A percentile compares a stretch with the other conserved stretches of the same genome.
These are phyloP conservation scores for Chaetomiaceae sp. DNA, from an alignment of 2,329 filamentous ascomycete genomes.

Conservation along the genomic window DNA sequence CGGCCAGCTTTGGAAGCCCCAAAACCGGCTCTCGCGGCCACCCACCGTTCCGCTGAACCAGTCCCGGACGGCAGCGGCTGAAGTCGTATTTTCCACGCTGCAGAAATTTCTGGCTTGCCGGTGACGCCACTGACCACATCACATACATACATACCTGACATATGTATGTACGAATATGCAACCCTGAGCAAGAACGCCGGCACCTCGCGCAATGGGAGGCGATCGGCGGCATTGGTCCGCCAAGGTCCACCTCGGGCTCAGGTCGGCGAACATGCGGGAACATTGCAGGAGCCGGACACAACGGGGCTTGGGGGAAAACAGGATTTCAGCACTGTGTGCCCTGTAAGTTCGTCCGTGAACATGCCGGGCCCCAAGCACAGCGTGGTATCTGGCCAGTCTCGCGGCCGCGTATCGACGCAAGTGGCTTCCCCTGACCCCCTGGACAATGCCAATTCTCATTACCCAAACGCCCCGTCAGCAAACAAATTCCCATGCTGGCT, in stretches of 20 bases:
- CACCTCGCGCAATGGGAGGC: slow-evolving; percentile 2
- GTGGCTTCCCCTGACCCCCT: not conserved
- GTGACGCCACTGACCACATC: slow-evolving; percentile 15
- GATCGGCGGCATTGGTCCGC: not conserved
- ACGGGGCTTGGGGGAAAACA: not conserved
- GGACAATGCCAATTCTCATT: not conserved
- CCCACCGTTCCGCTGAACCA: too few species aligned
- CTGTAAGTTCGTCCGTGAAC: not conserved
- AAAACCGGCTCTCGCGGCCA: too few species aligned
- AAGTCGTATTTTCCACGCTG: not conserved
- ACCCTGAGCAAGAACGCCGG: slow-evolving; percentile 11
- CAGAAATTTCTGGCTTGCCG: not conserved
- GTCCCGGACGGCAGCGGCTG: slow-evolving; percentile 5
- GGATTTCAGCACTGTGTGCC: slow-evolving; percentile 1
- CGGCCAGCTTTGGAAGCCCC: not conserved
- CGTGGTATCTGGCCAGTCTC: not conserved
- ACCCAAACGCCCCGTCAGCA: not conserved
- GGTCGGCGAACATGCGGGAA: not conserved
- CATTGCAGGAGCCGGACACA: not conserved
- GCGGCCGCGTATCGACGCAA: not conserved
- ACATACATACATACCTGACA: too few species aligned
- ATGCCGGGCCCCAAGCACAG: not conserved
- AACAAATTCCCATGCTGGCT: not conserved
- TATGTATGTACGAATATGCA: too few species aligned
- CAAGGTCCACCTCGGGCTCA: not conserved